A percentile compares a stretch with the other conserved stretches of the same genome.
phyloP scores from a whole-genome alignment of 2,329 filamentous ascomycete species.

The Cordyceps tenuipes region DNA sequence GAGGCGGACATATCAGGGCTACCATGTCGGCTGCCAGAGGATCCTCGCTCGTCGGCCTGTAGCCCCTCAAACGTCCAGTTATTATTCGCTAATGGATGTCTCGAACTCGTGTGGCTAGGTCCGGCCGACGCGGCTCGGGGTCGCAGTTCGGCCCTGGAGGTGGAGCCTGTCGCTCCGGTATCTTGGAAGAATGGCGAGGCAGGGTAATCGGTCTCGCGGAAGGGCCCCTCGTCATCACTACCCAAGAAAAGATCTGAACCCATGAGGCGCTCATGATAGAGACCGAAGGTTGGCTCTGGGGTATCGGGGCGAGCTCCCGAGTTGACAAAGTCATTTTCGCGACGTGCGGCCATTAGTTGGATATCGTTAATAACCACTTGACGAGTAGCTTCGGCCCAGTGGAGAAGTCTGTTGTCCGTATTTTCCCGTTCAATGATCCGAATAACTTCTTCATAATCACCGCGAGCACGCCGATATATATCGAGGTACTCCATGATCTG shows the following conservation, averaged over 20 bases:
- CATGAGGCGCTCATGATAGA: background rate
- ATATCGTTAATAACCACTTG: background rate
- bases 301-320: conserved; percentile 9
- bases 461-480: conserved; percentile 52
- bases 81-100: conserved; percentile 50
- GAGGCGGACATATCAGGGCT: background rate
- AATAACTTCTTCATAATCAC: conserved; percentile 50
- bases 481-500: conserved; percentile 32
- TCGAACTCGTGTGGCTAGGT: conserved; percentile 32
- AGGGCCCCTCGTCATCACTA: background rate
- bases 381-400: conserved; percentile 49
- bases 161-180: background rate
- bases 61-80: conserved; percentile 50
- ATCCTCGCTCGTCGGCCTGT: conserved; percentile 16
- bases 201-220: background rate
- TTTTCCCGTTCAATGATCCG: conserved; percentile 54
- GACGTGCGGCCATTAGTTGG: background rate
- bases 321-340: background rate
- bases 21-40: background rate
- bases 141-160: conserved; percentile 22
- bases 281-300: background rate
- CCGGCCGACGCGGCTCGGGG: conserved; percentile 52
- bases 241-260: conserved; percentile 3
- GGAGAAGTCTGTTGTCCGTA: conserved; percentile 48
- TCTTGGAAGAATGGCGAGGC: conserved; percentile 6